A percentile compares a stretch with the other conserved stretches of the same genome.
Evolutionary conservation across 352 stramenopile species (phyloP).

Genomic region (Phytophthora foliorum): DNA sequence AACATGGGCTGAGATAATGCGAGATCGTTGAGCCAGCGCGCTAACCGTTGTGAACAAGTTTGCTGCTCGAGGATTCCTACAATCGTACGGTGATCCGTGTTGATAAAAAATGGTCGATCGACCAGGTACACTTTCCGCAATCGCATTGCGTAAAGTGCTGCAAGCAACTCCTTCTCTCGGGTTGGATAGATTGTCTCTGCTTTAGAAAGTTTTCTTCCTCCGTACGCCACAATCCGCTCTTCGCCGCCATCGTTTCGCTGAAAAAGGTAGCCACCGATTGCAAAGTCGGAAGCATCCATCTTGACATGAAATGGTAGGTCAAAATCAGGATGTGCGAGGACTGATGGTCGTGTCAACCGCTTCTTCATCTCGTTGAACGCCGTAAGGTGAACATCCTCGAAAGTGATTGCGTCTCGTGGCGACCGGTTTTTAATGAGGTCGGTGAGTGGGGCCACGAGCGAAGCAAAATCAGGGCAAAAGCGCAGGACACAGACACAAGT

Average conservation of each 20-base stretch:
- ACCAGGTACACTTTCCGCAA: slow-evolving; percentile 2
- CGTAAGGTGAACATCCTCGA: too few species aligned
- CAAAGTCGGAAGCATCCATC: background rate
- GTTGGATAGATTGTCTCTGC: slow-evolving; percentile 10
- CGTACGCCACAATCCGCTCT: background rate
- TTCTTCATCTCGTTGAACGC: slow-evolving; percentile 8
- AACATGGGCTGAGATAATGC: slow-evolving; percentile 12
- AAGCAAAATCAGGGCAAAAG: slow-evolving; percentile 18
- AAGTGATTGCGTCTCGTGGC: background rate
- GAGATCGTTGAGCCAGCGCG: slow-evolving; percentile 8
- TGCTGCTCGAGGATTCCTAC: background rate
- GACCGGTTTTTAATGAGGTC: background rate
- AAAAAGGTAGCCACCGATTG: background rate
- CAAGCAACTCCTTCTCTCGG: slow-evolving; percentile 7
- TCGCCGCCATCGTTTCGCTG: background rate
- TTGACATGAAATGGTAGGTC: slow-evolving; percentile 4
- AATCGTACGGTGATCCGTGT: slow-evolving; percentile 1
- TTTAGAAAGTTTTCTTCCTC: background rate
- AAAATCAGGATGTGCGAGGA: slow-evolving; percentile 12
- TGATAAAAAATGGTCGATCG: slow-evolving; percentile 5
- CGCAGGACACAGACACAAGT: slow-evolving; percentile 28
- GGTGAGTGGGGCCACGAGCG: slow-evolving; percentile 1
- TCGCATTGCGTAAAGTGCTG: slow-evolving; percentile 1
- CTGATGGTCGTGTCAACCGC: background rate
- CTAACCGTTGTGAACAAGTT: background rate